phyloP scores from a whole-genome alignment of 257 asterid species.

The Scutellaria barbata region DNA sequence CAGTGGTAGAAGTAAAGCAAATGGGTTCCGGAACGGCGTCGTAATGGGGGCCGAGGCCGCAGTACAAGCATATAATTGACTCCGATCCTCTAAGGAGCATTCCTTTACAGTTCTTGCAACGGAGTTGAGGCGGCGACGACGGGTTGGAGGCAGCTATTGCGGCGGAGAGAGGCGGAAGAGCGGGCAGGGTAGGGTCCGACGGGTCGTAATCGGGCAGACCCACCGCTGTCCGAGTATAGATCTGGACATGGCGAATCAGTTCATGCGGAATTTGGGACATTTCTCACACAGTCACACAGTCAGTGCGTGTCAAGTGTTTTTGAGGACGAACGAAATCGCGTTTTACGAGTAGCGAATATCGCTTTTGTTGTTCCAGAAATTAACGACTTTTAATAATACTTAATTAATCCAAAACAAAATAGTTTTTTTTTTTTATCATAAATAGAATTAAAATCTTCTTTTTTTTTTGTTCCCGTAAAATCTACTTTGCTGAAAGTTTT shows the following conservation, averaged over 20 bases:
- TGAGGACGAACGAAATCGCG: background rate
- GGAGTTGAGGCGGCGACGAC: conserved; percentile 64
- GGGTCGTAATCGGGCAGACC: conserved; percentile 69
- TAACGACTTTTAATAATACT: background rate
- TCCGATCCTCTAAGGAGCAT: conserved; percentile 73
- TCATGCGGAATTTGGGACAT: conserved; percentile 67
- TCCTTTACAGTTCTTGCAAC: conserved; percentile 78
- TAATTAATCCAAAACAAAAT: background rate
- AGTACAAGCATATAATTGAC: conserved; percentile 73
- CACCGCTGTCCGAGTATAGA: conserved; percentile 68
- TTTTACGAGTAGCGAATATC: background rate
- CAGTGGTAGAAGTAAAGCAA: conserved; percentile 62
- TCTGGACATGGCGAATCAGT: conserved; percentile 71
- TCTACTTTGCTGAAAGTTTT: too few relatives aligned
- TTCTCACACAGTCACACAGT: conserved; percentile 26
- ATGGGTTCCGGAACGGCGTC: conserved; percentile 63
- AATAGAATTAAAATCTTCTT: background rate
- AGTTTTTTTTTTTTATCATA: too few relatives aligned
- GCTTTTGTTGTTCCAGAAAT: background rate
- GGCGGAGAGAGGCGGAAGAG: conserved; percentile 69
- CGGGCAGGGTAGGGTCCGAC: conserved; percentile 56
- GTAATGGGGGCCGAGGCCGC: conserved; percentile 58
- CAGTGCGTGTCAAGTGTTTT: conserved; percentile 1
- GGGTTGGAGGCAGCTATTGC: conserved; percentile 61
- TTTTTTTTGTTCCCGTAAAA: background rate